phyloP scores from a whole-genome alignment of 495 filamentous ascomycete species.

The Lasiosphaeria ovina region DNA sequence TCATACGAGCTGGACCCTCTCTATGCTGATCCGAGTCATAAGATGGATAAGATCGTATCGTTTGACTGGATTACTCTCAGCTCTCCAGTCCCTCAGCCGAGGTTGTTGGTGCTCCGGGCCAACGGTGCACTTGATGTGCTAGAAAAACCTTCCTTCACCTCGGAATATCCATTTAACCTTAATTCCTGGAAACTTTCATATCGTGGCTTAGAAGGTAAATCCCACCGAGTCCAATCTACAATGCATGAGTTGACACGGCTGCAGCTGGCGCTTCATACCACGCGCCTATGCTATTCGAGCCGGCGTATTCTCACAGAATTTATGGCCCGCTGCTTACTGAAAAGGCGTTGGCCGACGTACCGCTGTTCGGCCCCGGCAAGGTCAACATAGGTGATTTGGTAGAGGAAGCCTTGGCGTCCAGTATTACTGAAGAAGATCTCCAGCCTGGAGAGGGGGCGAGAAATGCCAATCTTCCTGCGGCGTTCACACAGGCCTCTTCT shows the following conservation, averaged over 20 bases:
- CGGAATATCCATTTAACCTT: conserved; percentile 48
- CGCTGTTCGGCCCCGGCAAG: conserved; percentile 45
- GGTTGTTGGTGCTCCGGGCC: conserved; percentile 64
- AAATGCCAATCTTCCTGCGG: conserved; percentile 21
- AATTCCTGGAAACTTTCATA: conserved; percentile 47
- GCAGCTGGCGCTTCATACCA: conserved; percentile 45
- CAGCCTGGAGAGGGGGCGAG: conserved; percentile 28
- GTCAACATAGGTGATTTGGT: conserved; percentile 30
- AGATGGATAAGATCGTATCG: conserved; percentile 67
- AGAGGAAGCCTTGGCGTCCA: conserved; percentile 30
- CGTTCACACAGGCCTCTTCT: conserved; percentile 31
- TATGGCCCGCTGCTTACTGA: conserved; percentile 46
- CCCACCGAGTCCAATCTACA: background rate
- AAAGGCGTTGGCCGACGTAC: conserved; percentile 38
- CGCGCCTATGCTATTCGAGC: conserved; percentile 45
- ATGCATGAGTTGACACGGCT: conserved; percentile 12
- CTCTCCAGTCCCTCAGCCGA: conserved; percentile 58
- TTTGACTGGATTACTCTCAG: conserved; percentile 80
- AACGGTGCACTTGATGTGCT: conserved; percentile 66
- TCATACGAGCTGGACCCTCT: conserved; percentile 54
- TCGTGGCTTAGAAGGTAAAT: conserved; percentile 45
- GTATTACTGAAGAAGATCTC: conserved; percentile 21
- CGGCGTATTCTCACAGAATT: conserved; percentile 38
- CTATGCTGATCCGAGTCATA: conserved; percentile 44
- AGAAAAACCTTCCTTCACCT: conserved; percentile 57